Percentiles rank a stretch among this genome's conserved stretches.
Conservation (phyloP, 108 stramenopile species). For the Seminavis robusta region DNA sequence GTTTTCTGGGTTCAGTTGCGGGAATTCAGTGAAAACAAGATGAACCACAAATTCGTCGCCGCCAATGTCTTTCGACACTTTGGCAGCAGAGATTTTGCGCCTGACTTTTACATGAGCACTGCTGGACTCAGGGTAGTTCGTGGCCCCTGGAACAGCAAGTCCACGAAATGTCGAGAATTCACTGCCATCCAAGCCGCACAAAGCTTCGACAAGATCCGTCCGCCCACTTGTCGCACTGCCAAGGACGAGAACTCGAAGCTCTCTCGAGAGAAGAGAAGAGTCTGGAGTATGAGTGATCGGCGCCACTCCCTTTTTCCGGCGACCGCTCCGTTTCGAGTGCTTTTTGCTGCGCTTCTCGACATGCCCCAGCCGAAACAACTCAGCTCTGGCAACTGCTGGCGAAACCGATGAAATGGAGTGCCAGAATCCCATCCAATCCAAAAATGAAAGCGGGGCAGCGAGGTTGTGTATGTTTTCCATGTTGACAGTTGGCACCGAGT, state of each 20-base stretch:
- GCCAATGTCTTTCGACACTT: background rate
- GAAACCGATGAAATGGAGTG: slow-evolving; percentile 62
- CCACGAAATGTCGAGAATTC: background rate
- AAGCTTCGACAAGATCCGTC: slow-evolving; percentile 35
- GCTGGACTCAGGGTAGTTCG: slow-evolving; percentile 26
- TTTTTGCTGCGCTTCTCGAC: slow-evolving; percentile 18
- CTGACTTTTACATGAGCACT: slow-evolving; percentile 39
- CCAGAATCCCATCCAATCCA: slow-evolving; percentile 84
- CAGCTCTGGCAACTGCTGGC: slow-evolving; percentile 51
- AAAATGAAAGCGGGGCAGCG: slow-evolving; percentile 49
- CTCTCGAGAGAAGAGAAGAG: slow-evolving; percentile 30
- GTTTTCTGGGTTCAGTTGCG: slow-evolving; percentile 14
- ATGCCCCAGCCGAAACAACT: slow-evolving; percentile 72
- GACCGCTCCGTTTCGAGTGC: slow-evolving; percentile 11
- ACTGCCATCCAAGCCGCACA: slow-evolving; percentile 11
- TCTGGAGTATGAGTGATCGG: slow-evolving; percentile 14
- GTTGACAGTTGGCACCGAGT: slow-evolving; percentile 57
- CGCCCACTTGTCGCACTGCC: slow-evolving; percentile 54
- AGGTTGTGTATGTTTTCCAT: slow-evolving; percentile 15
- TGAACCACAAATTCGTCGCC: slow-evolving; percentile 53
- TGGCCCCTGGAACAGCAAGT: slow-evolving; percentile 12
- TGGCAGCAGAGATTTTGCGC: slow-evolving; percentile 21
- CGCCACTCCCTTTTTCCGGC: slow-evolving; percentile 6
- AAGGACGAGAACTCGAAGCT: slow-evolving; percentile 60
- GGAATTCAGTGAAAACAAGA: slow-evolving; percentile 69